Conservation (phyloP, 495 filamentous ascomycete genomes). For the Penicillium riverlandense region DNA sequence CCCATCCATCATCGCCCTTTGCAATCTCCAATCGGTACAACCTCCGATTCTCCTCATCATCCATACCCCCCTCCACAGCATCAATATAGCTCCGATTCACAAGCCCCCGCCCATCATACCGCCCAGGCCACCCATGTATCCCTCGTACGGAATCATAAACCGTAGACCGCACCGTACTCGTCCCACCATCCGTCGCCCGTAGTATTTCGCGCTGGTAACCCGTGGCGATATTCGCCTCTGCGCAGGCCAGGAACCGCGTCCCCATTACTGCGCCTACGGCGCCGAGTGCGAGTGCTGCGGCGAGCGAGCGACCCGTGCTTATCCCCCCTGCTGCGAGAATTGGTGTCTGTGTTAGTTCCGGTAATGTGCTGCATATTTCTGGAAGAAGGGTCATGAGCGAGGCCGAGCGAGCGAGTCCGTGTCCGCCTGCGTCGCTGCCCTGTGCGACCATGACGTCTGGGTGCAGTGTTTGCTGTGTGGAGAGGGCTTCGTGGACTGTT, state of each 20-base stretch:
- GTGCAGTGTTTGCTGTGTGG: conserved; percentile 21
- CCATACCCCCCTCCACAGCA: conserved; percentile 34
- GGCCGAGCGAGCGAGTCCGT: conserved; percentile 52
- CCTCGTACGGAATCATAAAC: conserved; percentile 63
- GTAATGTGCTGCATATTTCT: conserved; percentile 31
- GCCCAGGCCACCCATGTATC: conserved; percentile 54
- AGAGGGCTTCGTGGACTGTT: conserved; percentile 50
- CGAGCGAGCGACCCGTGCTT: conserved; percentile 51
- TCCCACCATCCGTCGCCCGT: conserved; percentile 53
- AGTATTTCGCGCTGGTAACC: conserved; percentile 54
- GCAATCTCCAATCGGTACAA: conserved; percentile 41
- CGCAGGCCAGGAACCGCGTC: conserved; percentile 56
- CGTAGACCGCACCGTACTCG: conserved; percentile 53
- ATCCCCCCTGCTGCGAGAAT: conserved; percentile 68
- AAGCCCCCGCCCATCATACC: conserved; percentile 54
- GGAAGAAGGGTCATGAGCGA: conserved; percentile 49
- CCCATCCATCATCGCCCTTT: conserved; percentile 50
- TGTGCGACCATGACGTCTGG: conserved; percentile 67
- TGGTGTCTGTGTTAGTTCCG: conserved; percentile 22
- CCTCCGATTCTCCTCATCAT: conserved; percentile 45
- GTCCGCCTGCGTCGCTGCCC: conserved; percentile 67
- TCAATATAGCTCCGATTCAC: conserved; percentile 56
- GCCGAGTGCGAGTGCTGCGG: conserved; percentile 56
- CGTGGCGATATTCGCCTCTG: conserved; percentile 49
- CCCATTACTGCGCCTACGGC: conserved; percentile 60